Evolutionary conservation across 331 rosid species (phyloP).

Genomic region (Arachis monticola): DNA sequence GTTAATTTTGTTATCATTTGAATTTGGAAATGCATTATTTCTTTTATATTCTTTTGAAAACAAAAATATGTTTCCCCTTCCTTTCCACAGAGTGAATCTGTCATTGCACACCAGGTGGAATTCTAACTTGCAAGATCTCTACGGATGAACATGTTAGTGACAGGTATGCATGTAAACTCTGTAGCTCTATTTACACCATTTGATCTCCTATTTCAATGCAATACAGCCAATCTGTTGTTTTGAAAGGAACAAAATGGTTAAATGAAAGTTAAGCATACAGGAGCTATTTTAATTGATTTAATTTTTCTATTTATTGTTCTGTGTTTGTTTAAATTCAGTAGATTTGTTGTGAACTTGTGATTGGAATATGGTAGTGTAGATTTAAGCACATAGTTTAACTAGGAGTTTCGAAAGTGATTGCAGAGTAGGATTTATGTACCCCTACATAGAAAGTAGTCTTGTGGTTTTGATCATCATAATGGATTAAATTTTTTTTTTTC

Average conservation of each 20-base stretch:
- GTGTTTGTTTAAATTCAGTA: too few species aligned
- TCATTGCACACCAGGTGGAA: conserved; percentile 53
- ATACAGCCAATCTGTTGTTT: too few species aligned
- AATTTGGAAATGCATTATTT: not conserved
- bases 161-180: conserved; percentile 43
- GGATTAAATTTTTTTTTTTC: too few species aligned
- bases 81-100: conserved; percentile 52
- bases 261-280: too few species aligned
- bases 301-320: too few species aligned
- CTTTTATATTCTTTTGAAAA: too few species aligned
- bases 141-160: conserved; percentile 27
- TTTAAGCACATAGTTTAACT: not conserved
- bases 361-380: not conserved
- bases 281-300: too few species aligned
- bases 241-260: too few species aligned
- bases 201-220: too few species aligned
- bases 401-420: not conserved
- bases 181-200: not conserved
- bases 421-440: not conserved
- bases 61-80: not conserved
- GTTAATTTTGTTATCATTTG: conserved; percentile 11
- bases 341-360: too few species aligned
- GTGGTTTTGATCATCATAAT: too few species aligned
- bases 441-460: too few species aligned
- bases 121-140: conserved; percentile 47